Evolutionary conservation across 2,329 filamentous ascomycete species (phyloP).

Genomic region (Colletotrichum ledebouriae): DNA sequence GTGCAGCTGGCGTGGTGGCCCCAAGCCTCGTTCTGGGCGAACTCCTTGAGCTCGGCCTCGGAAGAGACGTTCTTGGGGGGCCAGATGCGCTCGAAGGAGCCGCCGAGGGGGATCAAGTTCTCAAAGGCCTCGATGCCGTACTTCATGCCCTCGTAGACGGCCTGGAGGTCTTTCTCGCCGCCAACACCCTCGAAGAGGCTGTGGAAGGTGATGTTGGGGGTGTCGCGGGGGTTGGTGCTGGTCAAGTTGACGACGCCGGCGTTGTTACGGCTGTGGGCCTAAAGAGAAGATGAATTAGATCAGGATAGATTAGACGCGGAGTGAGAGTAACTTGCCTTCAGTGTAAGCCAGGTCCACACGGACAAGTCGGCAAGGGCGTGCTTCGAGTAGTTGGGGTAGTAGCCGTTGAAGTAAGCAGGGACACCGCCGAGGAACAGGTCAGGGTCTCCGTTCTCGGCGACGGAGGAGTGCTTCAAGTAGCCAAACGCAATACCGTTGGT

Average conservation of each 20-base stretch:
- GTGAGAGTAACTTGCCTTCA: constrained; percentile 55
- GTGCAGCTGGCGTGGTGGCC: constrained; percentile 71
- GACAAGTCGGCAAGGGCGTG: constrained; percentile 58
- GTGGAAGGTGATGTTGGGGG: constrained; percentile 72
- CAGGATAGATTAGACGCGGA: no score
- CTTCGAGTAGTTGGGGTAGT: constrained; percentile 66
- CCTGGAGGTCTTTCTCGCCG: constrained; percentile 59
- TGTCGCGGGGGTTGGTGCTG: constrained; percentile 72
- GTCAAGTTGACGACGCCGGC: constrained; percentile 73
- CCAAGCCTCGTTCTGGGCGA: constrained; percentile 59
- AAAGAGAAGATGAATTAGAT: no score
- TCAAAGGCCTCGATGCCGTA: constrained; percentile 59
- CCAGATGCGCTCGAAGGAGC: constrained; percentile 54
- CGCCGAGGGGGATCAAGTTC: constrained; percentile 51
- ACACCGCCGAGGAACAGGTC: constrained; percentile 69
- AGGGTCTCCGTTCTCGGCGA: constrained; percentile 56
- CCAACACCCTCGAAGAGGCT: constrained; percentile 61
- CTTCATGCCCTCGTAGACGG: constrained; percentile 60
- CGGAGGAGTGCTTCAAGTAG: constrained; percentile 53
- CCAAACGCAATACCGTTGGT: constrained; percentile 68
- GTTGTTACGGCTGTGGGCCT: constrained; percentile 64
- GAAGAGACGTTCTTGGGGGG: constrained; percentile 55
- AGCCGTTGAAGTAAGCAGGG: constrained; percentile 66
- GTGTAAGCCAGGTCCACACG: constrained; percentile 57
- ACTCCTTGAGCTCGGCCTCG: constrained; percentile 60